phyloP scores from a whole-genome alignment of 1,284 basidiomycete genomes.

The Fomes fomentarius region DNA sequence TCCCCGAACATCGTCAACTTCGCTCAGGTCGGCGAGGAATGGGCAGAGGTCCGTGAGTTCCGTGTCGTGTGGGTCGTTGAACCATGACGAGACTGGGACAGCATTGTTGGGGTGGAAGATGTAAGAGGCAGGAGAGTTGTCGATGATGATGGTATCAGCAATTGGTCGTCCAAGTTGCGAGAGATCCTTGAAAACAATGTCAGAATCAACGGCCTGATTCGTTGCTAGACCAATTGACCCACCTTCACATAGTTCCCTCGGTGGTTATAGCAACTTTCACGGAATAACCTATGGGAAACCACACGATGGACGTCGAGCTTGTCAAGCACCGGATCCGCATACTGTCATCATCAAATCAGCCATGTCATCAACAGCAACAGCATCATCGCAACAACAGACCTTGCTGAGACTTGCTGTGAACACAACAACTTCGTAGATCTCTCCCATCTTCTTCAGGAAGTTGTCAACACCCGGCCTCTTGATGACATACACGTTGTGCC shows the following conservation, averaged over 20 bases:
- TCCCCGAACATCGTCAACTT: constrained; percentile 90
- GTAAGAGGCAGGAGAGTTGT: constrained; percentile 98
- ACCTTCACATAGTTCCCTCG: constrained; percentile 99
- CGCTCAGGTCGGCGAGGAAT: constrained; percentile 87
- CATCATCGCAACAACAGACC: constrained; percentile 48
- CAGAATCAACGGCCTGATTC: constrained; percentile 6
- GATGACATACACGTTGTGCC: constrained; percentile 99
- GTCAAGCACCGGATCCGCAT: constrained; percentile 98
- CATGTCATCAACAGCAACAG: constrained; percentile 8
- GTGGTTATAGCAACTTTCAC: constrained; percentile 99
- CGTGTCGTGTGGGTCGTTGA: constrained; percentile 97
- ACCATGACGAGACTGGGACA: constrained; percentile 98
- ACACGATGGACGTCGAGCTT: constrained; percentile 93
- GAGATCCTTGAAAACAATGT: constrained; percentile 70
- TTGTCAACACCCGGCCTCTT: constrained; percentile 98
- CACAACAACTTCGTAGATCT: constrained; percentile 97
- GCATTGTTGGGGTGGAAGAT: constrained; percentile 99
- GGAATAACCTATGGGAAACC: constrained; percentile 95
- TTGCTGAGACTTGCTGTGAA: constrained; percentile 98
- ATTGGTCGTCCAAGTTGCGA: constrained; percentile 96
- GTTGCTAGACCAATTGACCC: constrained; percentile 38
- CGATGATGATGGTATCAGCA: constrained; percentile 94
- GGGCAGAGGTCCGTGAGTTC: constrained; percentile 94
- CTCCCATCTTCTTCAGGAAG: constrained; percentile 97
- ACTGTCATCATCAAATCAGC: constrained; percentile 50